These are phyloP conservation scores for Chiua virens DNA, from an alignment of 768 basidiomycete species.

Conservation along the genomic window DNA sequence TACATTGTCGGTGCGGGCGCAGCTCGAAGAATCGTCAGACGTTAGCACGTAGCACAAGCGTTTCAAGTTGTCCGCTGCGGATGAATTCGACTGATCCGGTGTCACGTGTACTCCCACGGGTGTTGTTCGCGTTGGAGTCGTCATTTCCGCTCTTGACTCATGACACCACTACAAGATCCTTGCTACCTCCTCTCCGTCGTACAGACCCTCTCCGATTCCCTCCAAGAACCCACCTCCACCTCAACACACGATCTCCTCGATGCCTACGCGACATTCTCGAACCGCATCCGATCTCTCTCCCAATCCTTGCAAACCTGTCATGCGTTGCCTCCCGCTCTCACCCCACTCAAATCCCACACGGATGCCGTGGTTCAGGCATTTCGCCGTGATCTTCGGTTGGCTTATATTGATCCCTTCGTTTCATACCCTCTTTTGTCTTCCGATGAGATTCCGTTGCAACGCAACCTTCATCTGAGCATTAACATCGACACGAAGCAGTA, in stretches of 20 bases:
- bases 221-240: constrained; percentile 38
- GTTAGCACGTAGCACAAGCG: no score
- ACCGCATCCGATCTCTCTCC: constrained; percentile 37
- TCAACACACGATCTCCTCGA: constrained; percentile 57
- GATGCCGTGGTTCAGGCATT: constrained; percentile 41
- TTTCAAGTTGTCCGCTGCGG: no score
- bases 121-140: no score
- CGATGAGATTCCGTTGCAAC: constrained; percentile 4
- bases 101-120: no score
- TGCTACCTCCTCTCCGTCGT: constrained; percentile 42
- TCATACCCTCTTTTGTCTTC: constrained; percentile 2
- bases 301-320: constrained; percentile 3
- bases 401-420: constrained; percentile 36
- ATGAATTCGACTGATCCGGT: no score
- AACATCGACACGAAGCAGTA: constrained; percentile 40
- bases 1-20: no score
- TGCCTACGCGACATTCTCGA: constrained; percentile 55
- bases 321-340: constrained; percentile 20
- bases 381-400: constrained; percentile 51
- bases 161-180: constrained; percentile 15
- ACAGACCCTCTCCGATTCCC: constrained; percentile 47
- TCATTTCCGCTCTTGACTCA: not conserved
- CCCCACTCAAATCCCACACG: constrained; percentile 34
- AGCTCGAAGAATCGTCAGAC: no score
- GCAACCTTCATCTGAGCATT: constrained; percentile 6